Conservation (phyloP, 441 rosid genomes). For the Kokia cookei region DNA sequence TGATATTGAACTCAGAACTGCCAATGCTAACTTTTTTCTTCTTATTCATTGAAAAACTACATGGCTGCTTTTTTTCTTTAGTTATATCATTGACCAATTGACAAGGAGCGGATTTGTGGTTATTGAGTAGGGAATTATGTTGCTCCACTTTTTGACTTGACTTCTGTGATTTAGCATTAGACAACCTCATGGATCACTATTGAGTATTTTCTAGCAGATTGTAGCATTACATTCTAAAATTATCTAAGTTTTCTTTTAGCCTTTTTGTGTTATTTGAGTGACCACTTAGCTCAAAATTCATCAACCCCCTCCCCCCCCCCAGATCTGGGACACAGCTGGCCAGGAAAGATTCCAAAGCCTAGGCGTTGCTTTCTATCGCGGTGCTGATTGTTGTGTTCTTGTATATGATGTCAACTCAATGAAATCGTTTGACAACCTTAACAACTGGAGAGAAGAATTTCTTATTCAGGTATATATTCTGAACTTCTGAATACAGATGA, state of each 20-base stretch:
- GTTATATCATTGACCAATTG: neutral
- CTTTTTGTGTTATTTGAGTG: neutral
- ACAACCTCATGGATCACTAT: neutral
- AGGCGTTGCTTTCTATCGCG: conserved; percentile 74
- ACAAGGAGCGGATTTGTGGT: neutral
- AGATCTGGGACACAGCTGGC: conserved; percentile 91
- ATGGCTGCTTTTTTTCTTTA: neutral
- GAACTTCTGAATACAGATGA: neutral
- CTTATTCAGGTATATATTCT: conserved; percentile 52
- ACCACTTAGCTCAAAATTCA: neutral
- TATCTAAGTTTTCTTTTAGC: neutral
- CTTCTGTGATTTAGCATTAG: neutral
- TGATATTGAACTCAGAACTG: neutral
- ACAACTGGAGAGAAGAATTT: conserved; percentile 80
- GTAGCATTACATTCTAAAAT: neutral
- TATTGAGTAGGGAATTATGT: neutral
- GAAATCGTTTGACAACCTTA: conserved; percentile 25
- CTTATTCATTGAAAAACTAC: neutral
- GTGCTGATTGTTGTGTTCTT: conserved; percentile 56
- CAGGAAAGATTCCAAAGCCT: conserved; percentile 85
- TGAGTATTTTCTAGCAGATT: neutral
- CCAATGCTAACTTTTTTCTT: neutral
- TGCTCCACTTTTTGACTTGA: neutral
- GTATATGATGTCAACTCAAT: conserved; percentile 38
- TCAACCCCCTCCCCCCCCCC: neutral